Evolutionary conservation across 2,329 filamentous ascomycete genomes (phyloP).

Genomic region (Ophiosphaerella narmari): DNA sequence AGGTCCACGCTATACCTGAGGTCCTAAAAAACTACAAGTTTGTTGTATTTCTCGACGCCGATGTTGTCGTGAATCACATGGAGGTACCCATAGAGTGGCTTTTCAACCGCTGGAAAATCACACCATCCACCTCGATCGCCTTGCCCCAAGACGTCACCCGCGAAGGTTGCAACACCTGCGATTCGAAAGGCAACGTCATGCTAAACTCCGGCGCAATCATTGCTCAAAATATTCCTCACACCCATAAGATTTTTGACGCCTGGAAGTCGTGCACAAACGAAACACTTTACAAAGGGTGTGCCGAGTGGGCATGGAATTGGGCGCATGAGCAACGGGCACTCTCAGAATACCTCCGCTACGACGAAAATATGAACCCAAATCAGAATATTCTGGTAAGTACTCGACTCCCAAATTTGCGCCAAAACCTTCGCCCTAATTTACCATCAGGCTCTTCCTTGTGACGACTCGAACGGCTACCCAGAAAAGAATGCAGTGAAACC

Average conservation of each 20-base stretch:
- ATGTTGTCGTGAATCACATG: constrained; percentile 48
- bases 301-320: constrained; percentile 25
- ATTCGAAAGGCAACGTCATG: constrained; percentile 38
- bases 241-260: constrained; percentile 27
- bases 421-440: neutral
- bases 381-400: constrained; percentile 20
- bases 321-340: constrained; percentile 38
- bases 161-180: constrained; percentile 29
- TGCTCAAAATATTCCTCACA: constrained; percentile 32
- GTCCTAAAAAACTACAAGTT: constrained; percentile 47
- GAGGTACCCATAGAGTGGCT: constrained; percentile 55
- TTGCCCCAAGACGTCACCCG: constrained; percentile 45
- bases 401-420: neutral
- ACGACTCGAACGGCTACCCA: constrained; percentile 37
- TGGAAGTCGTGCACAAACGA: constrained; percentile 34
- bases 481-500: constrained; percentile 8
- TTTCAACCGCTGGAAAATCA: constrained; percentile 53
- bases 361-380: constrained; percentile 18
- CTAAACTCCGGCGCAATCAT: constrained; percentile 48
- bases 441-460: constrained; percentile 22
- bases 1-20: constrained; percentile 45
- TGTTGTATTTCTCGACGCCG: constrained; percentile 52
- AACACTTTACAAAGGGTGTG: constrained; percentile 25
- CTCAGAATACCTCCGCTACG: constrained; percentile 34
- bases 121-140: constrained; percentile 44